phyloP scores from a whole-genome alignment of 306 rosid species.

The Rosa lucieae region DNA sequence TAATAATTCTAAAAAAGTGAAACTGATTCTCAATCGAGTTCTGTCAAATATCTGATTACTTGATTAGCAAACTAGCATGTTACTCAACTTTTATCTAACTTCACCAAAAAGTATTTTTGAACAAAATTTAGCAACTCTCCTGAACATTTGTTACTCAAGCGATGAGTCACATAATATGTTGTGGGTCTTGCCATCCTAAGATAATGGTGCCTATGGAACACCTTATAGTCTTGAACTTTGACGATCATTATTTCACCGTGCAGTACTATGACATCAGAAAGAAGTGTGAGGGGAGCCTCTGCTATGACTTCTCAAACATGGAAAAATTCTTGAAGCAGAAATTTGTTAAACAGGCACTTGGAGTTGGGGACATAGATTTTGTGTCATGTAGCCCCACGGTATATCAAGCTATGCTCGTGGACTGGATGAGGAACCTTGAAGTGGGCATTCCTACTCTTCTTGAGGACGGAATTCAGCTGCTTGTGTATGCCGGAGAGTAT shows the following conservation, averaged over 20 bases:
- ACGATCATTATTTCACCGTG: constrained; percentile 26
- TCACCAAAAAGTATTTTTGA: not conserved
- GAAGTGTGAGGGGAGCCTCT: constrained; percentile 81
- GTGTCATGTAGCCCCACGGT: constrained; percentile 91
- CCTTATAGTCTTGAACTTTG: constrained; percentile 28
- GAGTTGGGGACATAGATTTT: constrained; percentile 77
- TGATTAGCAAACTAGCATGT: not conserved
- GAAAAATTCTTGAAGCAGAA: constrained; percentile 78
- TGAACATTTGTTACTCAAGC: not conserved
- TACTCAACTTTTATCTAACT: not conserved
- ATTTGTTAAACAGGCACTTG: constrained; percentile 74
- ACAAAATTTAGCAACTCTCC: not conserved
- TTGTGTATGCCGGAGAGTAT: constrained; percentile 91
- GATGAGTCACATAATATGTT: not conserved
- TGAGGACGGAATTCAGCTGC: constrained; percentile 85
- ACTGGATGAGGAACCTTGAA: constrained; percentile 97
- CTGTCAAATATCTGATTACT: not conserved
- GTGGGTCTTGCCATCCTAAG: constrained; percentile 2
- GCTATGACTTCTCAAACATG: constrained; percentile 95
- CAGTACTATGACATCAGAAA: constrained; percentile 96
- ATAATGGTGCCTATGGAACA: not conserved
- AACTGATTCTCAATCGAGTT: not conserved
- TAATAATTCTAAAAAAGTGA: not conserved
- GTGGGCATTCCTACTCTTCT: constrained; percentile 94
- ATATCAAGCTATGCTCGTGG: constrained; percentile 89